Conservation (phyloP, 148 eudicot genomes). For the Rhododendron kiyosumense region DNA sequence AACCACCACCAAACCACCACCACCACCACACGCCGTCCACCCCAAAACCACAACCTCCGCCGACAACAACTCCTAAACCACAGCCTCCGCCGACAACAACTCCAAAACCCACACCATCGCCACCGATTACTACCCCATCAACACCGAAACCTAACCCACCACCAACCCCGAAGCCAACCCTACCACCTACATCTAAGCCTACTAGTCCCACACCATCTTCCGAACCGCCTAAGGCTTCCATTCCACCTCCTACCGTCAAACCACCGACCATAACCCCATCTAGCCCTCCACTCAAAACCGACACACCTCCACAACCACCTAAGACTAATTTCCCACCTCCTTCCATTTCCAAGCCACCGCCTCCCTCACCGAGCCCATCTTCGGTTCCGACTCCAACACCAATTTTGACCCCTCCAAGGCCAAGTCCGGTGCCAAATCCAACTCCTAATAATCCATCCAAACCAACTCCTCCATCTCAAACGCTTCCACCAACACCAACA, state of each 20-base stretch:
- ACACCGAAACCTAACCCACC: not conserved
- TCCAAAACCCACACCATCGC: constrained; percentile 11
- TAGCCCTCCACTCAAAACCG: not conserved
- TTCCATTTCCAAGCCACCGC: constrained; percentile 11
- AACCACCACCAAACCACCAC: not conserved
- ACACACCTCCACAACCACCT: not conserved
- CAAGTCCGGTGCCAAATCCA: constrained; percentile 8
- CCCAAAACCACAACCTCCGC: constrained; percentile 5
- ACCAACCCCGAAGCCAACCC: not conserved
- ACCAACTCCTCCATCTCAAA: not conserved
- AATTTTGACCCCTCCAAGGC: not conserved
- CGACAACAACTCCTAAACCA: constrained; percentile 4
- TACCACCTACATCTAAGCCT: not conserved
- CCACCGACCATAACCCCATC: not conserved
- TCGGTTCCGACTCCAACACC: constrained; percentile 3
- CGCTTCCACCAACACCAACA: not conserved
- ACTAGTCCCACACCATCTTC: constrained; percentile 4
- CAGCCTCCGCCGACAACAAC: not conserved
- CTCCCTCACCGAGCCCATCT: constrained; percentile 14
- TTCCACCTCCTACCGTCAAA: constrained; percentile 1
- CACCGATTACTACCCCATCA: constrained; percentile 4
- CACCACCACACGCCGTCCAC: not conserved
- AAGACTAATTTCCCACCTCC: constrained; percentile 14
- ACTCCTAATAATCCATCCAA: not conserved
- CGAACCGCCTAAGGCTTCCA: not conserved